Conservation (phyloP, 1,284 basidiomycete genomes). For the Microbotryomycetes sp. region DNA sequence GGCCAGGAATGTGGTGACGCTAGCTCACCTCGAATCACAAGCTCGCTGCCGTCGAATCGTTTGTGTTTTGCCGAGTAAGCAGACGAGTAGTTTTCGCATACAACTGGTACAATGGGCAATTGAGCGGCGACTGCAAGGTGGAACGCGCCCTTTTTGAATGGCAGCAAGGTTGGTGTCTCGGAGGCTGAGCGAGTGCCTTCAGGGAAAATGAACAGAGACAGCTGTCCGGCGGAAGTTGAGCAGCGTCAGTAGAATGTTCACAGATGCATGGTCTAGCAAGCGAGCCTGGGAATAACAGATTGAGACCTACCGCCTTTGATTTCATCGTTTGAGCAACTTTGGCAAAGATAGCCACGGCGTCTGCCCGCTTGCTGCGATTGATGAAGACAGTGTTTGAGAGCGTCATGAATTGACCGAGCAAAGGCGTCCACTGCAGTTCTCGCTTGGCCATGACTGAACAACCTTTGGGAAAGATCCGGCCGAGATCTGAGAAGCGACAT, state of each 20-base stretch:
- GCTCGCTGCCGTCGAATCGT: slow-evolving; percentile 66
- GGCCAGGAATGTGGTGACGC: slow-evolving; percentile 36
- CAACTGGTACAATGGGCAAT: slow-evolving; percentile 82
- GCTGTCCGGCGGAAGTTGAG: slow-evolving; percentile 42
- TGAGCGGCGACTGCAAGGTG: slow-evolving; percentile 82
- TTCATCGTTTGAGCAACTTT: slow-evolving; percentile 73
- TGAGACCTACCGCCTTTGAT: slow-evolving; percentile 46
- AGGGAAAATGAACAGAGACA: slow-evolving; percentile 85
- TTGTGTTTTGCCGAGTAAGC: slow-evolving; percentile 31
- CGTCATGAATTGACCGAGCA: slow-evolving; percentile 81
- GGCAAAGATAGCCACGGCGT: slow-evolving; percentile 68
- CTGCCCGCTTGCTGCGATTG: slow-evolving; percentile 70
- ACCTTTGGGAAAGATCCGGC: slow-evolving; percentile 74
- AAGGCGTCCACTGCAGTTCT: slow-evolving; percentile 75
- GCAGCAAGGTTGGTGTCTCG: slow-evolving; percentile 62
- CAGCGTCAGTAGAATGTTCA: background rate
- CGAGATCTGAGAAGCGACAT: slow-evolving; percentile 52
- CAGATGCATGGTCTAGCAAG: background rate
- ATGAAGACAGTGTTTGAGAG: slow-evolving; percentile 91
- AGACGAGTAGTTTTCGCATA: slow-evolving; percentile 66
- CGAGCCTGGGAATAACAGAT: background rate
- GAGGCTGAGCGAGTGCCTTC: slow-evolving; percentile 79
- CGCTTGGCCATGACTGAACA: slow-evolving; percentile 92
- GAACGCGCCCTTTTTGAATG: slow-evolving; percentile 98
- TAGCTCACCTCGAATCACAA: slow-evolving; percentile 78